Conservation (phyloP, 495 filamentous ascomycete species). For the Oidiodendron maius region DNA sequence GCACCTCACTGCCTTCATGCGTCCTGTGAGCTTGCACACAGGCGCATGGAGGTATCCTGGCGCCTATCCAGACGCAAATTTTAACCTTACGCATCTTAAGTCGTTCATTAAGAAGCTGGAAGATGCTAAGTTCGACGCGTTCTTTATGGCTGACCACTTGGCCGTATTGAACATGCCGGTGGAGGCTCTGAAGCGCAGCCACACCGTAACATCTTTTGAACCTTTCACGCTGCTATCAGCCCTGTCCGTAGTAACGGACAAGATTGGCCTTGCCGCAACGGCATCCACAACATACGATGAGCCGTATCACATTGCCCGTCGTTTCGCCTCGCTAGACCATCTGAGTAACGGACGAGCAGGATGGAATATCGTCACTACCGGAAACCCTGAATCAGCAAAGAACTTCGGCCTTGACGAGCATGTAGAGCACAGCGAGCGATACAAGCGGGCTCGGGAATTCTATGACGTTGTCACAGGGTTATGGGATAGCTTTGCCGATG, state of each 20-base stretch:
- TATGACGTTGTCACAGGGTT: conserved; percentile 50
- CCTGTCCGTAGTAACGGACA: conserved; percentile 8
- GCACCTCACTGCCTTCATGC: conserved; percentile 55
- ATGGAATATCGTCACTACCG: conserved; percentile 64
- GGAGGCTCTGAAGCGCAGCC: conserved; percentile 50
- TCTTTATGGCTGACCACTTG: conserved; percentile 58
- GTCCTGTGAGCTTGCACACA: conserved; percentile 49
- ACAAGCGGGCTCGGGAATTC: conserved; percentile 51
- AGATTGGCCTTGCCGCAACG: conserved; percentile 7
- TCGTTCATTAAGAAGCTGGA: conserved; percentile 51
- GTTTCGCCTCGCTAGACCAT: conserved; percentile 12
- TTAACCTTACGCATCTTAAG: conserved; percentile 49
- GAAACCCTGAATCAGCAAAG: conserved; percentile 53
- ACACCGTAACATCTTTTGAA: conserved; percentile 49
- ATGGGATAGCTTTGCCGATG: conserved; percentile 52
- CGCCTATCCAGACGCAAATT: conserved; percentile 51
- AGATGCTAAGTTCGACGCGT: conserved; percentile 54
- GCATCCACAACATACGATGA: conserved; percentile 11
- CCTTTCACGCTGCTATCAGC: conserved; percentile 14
- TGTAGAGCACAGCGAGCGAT: conserved; percentile 56
- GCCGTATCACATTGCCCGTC: conserved; percentile 11
- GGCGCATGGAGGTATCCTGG: conserved; percentile 54
- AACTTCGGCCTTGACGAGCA: conserved; percentile 51
- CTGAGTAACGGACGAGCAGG: conserved; percentile 30
- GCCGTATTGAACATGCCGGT: conserved; percentile 53